A percentile compares a stretch with the other conserved stretches of the same genome.
Evolutionary conservation across 2,329 filamentous ascomycete species (phyloP).

Genomic region (Clarireedia sp.): DNA sequence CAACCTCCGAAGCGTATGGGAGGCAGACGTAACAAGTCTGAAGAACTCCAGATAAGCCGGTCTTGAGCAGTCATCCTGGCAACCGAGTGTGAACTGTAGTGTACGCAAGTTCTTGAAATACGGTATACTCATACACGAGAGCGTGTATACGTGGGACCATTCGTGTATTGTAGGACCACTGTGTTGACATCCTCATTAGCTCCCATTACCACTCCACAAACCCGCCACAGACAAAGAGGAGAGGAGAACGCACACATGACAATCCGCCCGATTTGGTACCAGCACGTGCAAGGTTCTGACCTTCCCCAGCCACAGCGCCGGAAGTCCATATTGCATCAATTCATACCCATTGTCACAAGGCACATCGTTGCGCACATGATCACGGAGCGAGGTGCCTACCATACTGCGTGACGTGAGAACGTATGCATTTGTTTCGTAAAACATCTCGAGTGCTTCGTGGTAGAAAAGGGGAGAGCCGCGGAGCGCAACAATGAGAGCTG

Average conservation of each 20-base stretch:
- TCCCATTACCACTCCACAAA: neutral
- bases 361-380: neutral
- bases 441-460: neutral
- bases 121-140: neutral
- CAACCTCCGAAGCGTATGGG: too few species aligned
- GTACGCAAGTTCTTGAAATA: neutral
- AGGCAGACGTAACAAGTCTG: too few species aligned
- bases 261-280: neutral
- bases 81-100: neutral
- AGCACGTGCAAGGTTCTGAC: neutral
- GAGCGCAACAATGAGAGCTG: neutral
- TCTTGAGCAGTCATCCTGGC: neutral
- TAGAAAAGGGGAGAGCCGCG: neutral
- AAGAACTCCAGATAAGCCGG: neutral
- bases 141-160: neutral
- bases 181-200: neutral
- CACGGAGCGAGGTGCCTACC: neutral
- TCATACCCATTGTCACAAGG: neutral
- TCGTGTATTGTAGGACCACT: neutral
- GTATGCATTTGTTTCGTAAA: neutral
- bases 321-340: too few species aligned
- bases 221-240: too few species aligned
- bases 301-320: neutral
- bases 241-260: too few species aligned
- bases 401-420: neutral